A percentile compares a stretch with the other conserved stretches of the same genome.
Conservation (phyloP, 1,139 yeast genomes). For the Yamadazyma triangularis region DNA sequence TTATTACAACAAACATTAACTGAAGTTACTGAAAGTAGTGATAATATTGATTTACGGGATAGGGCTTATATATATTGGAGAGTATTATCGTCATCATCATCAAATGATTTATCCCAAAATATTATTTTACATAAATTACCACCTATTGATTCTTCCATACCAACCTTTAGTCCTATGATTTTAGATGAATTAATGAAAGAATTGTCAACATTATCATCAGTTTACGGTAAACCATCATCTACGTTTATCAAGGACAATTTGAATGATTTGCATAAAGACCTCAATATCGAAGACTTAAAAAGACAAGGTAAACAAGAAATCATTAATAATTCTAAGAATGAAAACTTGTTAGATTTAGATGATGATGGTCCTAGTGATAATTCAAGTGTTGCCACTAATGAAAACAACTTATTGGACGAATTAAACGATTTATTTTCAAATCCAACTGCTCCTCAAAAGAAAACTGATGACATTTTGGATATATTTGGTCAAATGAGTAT, state of each 20-base stretch:
- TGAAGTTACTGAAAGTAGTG: conserved; percentile 73
- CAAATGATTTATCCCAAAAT: conserved; percentile 35
- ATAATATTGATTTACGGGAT: conserved; percentile 91
- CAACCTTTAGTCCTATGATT: conserved; percentile 63
- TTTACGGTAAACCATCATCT: conserved; percentile 79
- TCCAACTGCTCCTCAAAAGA: conserved; percentile 16
- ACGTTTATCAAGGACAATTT: conserved; percentile 34
- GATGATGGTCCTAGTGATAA: conserved; percentile 45
- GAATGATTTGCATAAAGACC: neutral
- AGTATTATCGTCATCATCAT: conserved; percentile 48
- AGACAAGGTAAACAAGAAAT: conserved; percentile 76
- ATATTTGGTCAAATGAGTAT: conserved; percentile 29
- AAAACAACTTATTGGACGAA: conserved; percentile 50
- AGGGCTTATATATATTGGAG: conserved; percentile 96
- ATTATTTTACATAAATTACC: conserved; percentile 64
- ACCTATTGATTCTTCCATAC: conserved; percentile 66
- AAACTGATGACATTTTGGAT: conserved; percentile 40
- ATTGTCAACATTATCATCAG: conserved; percentile 81
- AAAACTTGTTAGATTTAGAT: conserved; percentile 76
- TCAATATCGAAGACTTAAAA: conserved; percentile 68
- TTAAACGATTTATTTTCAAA: conserved; percentile 61
- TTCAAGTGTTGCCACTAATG: conserved; percentile 8
- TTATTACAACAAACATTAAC: conserved; percentile 70
- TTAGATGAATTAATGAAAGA: conserved; percentile 69
- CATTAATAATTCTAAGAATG: conserved; percentile 63